Evolutionary conservation across 768 basidiomycete species (phyloP), one percentile per base, ranked within the genome.

Genomic region (Tylopilus subfusipes): DNA sequence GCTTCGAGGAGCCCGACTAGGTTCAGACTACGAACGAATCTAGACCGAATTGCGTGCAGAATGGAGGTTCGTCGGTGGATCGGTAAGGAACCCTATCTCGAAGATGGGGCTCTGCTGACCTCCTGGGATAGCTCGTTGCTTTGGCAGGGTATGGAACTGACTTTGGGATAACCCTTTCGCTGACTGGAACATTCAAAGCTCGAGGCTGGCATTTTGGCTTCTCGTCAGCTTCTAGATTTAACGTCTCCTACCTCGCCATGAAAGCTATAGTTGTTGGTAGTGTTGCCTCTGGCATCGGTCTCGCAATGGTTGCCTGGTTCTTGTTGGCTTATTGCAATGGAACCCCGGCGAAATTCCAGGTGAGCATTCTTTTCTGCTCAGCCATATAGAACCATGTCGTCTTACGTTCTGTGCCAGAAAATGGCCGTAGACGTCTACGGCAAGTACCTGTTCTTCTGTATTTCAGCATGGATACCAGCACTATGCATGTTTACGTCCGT

Each of bases 131-230:
- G 83, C 75, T 88, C 2, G 76, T 84, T 10, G 83, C 82, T 2
- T 63, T 87, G 16, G 76, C 84, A 30, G 83, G 80, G 82, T 82
- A 69, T 51, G 77, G 67, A 19, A 5, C 22, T 19, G 42, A 14
- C 29, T 45, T 18, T 19, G 18, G 9, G 42, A 27, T 21, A 8
- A 38, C 29, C 33, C 10, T 16, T 54, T 39, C 8, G 13, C 47
- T 64, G 18, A 66, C 39, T 8, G 1, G 13, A 29, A 24, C 6
- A 12, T 19, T 46, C 34, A 39, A 76, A 74, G 14, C 66, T 79
- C 22, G 72, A 75, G 63, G 82, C 83, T 0, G 81, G 82, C 3
- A 80, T 89, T 87, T 89, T 40, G 79, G 85, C 2, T 82, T 88
- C 54, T 76, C 79, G 0, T 73, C 79, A 0, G 80, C 71, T 48